Conservation (phyloP, 176 grass and related monocot genomes). For the Bonia amplexicaulis region DNA sequence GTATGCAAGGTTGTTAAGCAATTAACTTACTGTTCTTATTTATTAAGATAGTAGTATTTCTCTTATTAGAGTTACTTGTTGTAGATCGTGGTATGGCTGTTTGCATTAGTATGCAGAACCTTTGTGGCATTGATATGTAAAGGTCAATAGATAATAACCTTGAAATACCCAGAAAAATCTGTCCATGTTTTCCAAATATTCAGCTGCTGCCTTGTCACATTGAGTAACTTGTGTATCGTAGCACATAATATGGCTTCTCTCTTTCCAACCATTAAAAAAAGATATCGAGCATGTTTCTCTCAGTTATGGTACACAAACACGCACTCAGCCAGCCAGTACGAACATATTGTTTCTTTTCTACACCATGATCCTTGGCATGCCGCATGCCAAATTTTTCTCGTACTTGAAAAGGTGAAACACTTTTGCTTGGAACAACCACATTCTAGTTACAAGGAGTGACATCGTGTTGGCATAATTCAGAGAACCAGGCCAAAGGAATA, state of each 20-base stretch:
- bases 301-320: neutral
- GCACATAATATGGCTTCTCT: neutral
- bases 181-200: neutral
- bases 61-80: conserved; percentile 17
- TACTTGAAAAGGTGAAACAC: neutral
- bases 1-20: conserved; percentile 43
- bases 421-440: neutral
- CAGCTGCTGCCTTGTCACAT: neutral
- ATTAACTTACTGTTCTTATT: conserved; percentile 1
- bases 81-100: neutral
- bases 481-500: no score
- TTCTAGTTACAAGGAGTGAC: no score
- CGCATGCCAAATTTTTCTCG: neutral
- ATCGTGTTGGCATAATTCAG: no score
- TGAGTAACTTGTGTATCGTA: neutral
- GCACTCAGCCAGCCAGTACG: neutral
- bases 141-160: neutral
- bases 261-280: conserved; percentile 4
- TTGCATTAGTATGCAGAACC: neutral
- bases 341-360: conserved; percentile 3
- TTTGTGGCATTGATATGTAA: neutral
- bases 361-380: neutral
- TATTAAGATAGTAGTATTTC: neutral
- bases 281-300: neutral
- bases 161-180: neutral